Percentiles rank a stretch among this genome's conserved stretches.
These are phyloP conservation scores for Emergomyces pasteurianus DNA, from an alignment of 2,329 filamentous ascomycete species.

Conservation along the genomic window DNA sequence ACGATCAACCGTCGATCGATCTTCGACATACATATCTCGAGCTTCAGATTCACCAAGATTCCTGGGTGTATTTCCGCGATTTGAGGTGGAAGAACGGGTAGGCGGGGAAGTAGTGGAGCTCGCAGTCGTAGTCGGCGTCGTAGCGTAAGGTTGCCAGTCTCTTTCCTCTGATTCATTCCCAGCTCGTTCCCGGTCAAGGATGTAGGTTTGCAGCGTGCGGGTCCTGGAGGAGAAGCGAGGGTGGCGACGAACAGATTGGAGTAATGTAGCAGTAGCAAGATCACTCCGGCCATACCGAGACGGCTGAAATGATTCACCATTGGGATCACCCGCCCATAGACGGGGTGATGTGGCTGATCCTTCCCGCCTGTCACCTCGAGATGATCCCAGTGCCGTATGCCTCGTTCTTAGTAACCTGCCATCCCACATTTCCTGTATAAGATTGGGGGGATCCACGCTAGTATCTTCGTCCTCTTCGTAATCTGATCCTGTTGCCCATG, in stretches of 20 bases:
- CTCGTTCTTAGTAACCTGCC: conserved; percentile 14
- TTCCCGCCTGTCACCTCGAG: conserved; percentile 19
- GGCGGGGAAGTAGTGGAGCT: background rate
- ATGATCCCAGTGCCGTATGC: conserved; percentile 4
- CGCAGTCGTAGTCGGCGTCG: background rate
- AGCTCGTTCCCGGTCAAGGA: conserved; percentile 25
- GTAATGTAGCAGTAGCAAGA: conserved; percentile 24
- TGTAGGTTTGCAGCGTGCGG: conserved; percentile 28
- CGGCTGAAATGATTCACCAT: conserved; percentile 3
- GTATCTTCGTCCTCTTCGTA: conserved; percentile 19
- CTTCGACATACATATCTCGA: conserved; percentile 25
- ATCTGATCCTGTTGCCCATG: conserved; percentile 44
- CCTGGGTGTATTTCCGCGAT: conserved; percentile 18
- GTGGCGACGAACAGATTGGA: conserved; percentile 31
- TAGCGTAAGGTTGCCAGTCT: conserved; percentile 3
- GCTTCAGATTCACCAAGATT: conserved; percentile 17
- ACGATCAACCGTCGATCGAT: conserved; percentile 21
- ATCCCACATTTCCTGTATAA: conserved; percentile 19
- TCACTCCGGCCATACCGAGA: conserved; percentile 14
- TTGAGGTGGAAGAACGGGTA: background rate
- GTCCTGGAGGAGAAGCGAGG: conserved; percentile 25
- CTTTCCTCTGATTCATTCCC: conserved; percentile 13
- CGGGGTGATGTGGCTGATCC: conserved; percentile 13
- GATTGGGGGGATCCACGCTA: conserved; percentile 14
- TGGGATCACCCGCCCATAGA: conserved; percentile 14